These are phyloP conservation scores for Heterobasidion parviporum DNA, from an alignment of 1,284 basidiomycete species.

Conservation along the genomic window DNA sequence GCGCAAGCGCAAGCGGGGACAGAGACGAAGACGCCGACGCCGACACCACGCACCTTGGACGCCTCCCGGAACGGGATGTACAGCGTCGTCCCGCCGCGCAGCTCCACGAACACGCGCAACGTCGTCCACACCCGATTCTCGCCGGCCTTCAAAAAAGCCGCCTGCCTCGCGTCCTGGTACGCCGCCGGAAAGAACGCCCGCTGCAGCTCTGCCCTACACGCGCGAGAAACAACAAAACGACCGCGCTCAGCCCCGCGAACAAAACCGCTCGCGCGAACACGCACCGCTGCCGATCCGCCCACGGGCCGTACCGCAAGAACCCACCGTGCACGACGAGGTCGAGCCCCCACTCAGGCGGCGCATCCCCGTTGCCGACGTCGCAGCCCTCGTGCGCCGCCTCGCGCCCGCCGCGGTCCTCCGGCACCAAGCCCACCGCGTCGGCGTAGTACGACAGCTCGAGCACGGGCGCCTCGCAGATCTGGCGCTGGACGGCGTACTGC, in stretches of 20 bases:
- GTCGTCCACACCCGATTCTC: slow-evolving; percentile 77
- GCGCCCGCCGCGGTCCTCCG: slow-evolving; percentile 30
- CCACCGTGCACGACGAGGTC: slow-evolving; percentile 77
- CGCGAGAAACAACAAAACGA: not conserved
- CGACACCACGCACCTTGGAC: slow-evolving; percentile 50
- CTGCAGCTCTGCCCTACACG: slow-evolving; percentile 63
- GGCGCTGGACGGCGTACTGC: slow-evolving; percentile 85
- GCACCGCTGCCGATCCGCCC: slow-evolving; percentile 87
- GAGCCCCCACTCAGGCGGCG: slow-evolving; percentile 88
- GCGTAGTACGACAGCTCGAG: slow-evolving; percentile 80
- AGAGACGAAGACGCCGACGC: not conserved
- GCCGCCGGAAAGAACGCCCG: slow-evolving; percentile 74
- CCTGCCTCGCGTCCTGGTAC: slow-evolving; percentile 57
- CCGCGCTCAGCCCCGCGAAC: too few species aligned
- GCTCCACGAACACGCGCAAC: slow-evolving; percentile 71
- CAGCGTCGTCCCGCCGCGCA: slow-evolving; percentile 68
- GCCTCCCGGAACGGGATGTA: slow-evolving; percentile 83
- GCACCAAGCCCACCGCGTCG: slow-evolving; percentile 68
- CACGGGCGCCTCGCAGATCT: slow-evolving; percentile 67
- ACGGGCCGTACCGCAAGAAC: slow-evolving; percentile 79
- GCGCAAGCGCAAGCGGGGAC: not conserved
- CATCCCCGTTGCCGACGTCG: slow-evolving; percentile 80
- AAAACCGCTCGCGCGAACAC: slow-evolving; percentile 5
- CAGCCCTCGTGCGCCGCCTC: slow-evolving; percentile 28
- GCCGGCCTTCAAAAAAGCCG: slow-evolving; percentile 56